Percentiles rank a stretch among this genome's conserved stretches.
These are phyloP conservation scores for Metarhizium humberi DNA, from an alignment of 2,329 filamentous ascomycete genomes.

Conservation along the genomic window DNA sequence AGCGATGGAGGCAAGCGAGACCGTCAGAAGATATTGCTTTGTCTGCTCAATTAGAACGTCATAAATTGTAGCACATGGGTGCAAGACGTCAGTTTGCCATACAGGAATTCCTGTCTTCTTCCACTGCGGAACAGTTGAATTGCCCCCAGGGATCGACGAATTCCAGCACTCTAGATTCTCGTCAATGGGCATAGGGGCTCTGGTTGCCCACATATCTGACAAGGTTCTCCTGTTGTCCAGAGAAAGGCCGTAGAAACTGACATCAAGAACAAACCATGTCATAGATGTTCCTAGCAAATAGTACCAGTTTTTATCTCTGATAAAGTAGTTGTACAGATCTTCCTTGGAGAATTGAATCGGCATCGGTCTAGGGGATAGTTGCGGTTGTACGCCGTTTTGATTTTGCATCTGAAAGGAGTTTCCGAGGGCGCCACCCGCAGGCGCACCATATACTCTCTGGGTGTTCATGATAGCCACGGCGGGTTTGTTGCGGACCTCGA, in stretches of 20 bases:
- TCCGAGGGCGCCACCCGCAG: conserved; percentile 8
- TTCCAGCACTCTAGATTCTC: conserved; percentile 36
- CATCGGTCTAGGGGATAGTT: conserved; percentile 26
- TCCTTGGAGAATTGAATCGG: conserved; percentile 39
- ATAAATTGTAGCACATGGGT: conserved; percentile 43
- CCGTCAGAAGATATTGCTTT: conserved; percentile 42
- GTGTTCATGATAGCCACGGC: conserved; percentile 50
- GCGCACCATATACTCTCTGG: conserved; percentile 45
- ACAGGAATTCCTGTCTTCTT: conserved; percentile 27
- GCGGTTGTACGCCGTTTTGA: conserved; percentile 17
- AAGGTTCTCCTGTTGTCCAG: conserved; percentile 32
- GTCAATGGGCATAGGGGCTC: conserved; percentile 22
- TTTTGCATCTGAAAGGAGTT: conserved; percentile 14
- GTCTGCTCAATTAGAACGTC: conserved; percentile 41
- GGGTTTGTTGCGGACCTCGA: conserved; percentile 55
- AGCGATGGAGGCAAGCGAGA: conserved; percentile 40
- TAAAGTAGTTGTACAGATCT: conserved; percentile 41
- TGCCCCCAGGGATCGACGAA: conserved; percentile 31
- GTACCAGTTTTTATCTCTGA: conserved; percentile 28
- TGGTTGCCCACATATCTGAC: conserved; percentile 29
- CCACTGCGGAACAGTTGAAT: conserved; percentile 35
- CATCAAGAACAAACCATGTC: conserved; percentile 44
- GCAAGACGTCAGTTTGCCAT: conserved; percentile 40
- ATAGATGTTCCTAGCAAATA: conserved; percentile 32
- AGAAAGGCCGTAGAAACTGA: conserved; percentile 45